These are phyloP conservation scores for Debaryomyces psychrophilus DNA, from an alignment of 1,139 yeast species.

Conservation along the genomic window DNA sequence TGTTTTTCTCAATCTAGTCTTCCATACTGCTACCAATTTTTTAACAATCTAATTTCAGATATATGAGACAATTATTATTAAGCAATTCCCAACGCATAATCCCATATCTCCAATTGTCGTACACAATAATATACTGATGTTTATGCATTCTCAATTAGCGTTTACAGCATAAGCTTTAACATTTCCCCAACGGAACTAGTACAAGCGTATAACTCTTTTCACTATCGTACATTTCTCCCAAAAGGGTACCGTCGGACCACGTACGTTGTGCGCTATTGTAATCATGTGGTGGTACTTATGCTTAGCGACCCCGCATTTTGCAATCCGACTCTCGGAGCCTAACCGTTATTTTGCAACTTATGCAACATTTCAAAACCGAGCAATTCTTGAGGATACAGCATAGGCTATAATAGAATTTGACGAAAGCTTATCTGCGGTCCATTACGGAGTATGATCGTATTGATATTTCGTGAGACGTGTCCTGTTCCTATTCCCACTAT, in stretches of 20 bases:
- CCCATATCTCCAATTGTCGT: background rate
- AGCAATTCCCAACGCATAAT: background rate
- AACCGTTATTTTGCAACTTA: background rate
- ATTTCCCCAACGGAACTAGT: background rate
- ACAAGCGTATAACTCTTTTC: background rate
- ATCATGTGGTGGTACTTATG: background rate
- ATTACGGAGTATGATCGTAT: background rate
- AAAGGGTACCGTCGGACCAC: background rate
- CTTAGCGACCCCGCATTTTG: background rate
- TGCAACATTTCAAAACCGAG: background rate
- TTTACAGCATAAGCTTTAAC: background rate
- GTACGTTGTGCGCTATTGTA: background rate
- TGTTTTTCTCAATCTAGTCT: conserved; percentile 2
- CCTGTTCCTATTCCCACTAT: background rate
- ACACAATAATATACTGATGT: background rate
- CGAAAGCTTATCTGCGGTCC: background rate
- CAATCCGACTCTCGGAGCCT: conserved; percentile 2
- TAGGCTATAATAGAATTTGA: background rate
- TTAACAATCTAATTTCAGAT: background rate
- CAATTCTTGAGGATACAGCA: background rate
- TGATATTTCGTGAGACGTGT: background rate
- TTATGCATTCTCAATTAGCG: background rate
- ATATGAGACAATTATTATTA: conserved; percentile 3
- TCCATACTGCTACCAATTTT: conserved; percentile 3
- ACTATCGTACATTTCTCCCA: background rate